These are phyloP conservation scores for Chytriomyces hyalinus DNA, from an alignment of 192 early-diverging fungal species.

Conservation along the genomic window DNA sequence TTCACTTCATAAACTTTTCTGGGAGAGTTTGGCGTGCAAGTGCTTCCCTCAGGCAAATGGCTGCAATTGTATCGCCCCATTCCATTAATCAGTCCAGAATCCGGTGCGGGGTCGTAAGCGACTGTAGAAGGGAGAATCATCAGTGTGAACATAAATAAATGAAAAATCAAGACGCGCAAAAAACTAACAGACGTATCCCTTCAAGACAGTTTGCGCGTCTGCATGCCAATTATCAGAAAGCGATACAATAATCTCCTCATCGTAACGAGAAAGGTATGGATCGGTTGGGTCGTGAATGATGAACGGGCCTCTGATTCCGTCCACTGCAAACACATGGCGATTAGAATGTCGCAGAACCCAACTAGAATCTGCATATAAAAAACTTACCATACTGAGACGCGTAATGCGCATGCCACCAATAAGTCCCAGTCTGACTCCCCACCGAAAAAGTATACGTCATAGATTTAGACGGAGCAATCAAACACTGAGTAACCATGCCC, in stretches of 20 bases:
- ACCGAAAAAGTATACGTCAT: conserved; percentile 70
- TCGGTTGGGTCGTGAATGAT: conserved; percentile 66
- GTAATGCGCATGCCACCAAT: conserved; percentile 61
- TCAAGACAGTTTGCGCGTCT: conserved; percentile 53
- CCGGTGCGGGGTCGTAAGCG: conserved; percentile 66
- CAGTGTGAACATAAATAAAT: background rate
- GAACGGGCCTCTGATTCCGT: conserved; percentile 24
- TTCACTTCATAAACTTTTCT: background rate
- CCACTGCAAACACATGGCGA: background rate
- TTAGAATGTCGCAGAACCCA: too few relatives aligned
- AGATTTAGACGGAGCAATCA: too few relatives aligned
- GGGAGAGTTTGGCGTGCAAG: background rate
- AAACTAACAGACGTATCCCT: conserved; percentile 53
- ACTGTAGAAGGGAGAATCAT: background rate
- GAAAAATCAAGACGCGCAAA: background rate
- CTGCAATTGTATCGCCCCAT: conserved; percentile 1
- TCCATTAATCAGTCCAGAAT: conserved; percentile 67
- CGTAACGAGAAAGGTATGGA: conserved; percentile 54
- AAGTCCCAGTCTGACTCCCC: conserved; percentile 72
- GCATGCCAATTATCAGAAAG: conserved; percentile 65
- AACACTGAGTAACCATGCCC: conserved; percentile 15
- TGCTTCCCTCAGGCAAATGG: background rate
- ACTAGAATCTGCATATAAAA: too few relatives aligned
- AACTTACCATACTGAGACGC: background rate
- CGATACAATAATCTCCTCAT: conserved; percentile 57